Conservation (phyloP, 352 stramenopile genomes). For the Phytophthora cajani region DNA sequence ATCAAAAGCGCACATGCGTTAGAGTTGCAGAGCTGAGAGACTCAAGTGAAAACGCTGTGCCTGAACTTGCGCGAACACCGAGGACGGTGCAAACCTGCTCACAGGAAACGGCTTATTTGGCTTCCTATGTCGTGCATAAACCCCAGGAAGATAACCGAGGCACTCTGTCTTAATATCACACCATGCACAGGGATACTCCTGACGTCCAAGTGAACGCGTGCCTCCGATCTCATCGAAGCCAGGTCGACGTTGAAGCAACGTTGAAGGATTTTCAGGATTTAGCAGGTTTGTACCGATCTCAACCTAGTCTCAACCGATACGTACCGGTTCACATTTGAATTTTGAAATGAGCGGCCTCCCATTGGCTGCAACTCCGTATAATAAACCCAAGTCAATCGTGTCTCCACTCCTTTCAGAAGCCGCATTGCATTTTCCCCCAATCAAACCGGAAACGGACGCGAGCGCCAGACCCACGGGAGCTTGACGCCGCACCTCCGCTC, state of each 20-base stretch:
- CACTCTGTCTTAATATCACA: background rate
- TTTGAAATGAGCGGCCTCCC: constrained; percentile 33
- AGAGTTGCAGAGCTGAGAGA: background rate
- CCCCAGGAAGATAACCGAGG: background rate
- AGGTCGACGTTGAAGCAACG: background rate
- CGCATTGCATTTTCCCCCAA: constrained; percentile 19
- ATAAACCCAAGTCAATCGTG: constrained; percentile 32
- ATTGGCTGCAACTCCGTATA: constrained; percentile 30
- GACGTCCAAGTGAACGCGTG: background rate
- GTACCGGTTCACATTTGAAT: constrained; percentile 40
- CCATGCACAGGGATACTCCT: background rate
- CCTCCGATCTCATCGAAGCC: background rate
- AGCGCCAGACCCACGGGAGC: constrained; percentile 6
- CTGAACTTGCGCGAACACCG: background rate
- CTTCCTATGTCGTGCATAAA: background rate
- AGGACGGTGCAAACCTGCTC: background rate
- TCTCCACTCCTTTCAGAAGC: constrained; percentile 17
- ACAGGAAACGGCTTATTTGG: background rate
- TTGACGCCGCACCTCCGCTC: background rate
- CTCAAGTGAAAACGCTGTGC: background rate
- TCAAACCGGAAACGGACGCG: constrained; percentile 15
- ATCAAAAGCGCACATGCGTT: background rate
- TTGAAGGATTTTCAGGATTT: no score
- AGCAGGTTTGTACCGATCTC: no score
- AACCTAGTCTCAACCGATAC: constrained; percentile 12